phyloP scores from a whole-genome alignment of 106 monocot species.

The Chionographis japonica region DNA sequence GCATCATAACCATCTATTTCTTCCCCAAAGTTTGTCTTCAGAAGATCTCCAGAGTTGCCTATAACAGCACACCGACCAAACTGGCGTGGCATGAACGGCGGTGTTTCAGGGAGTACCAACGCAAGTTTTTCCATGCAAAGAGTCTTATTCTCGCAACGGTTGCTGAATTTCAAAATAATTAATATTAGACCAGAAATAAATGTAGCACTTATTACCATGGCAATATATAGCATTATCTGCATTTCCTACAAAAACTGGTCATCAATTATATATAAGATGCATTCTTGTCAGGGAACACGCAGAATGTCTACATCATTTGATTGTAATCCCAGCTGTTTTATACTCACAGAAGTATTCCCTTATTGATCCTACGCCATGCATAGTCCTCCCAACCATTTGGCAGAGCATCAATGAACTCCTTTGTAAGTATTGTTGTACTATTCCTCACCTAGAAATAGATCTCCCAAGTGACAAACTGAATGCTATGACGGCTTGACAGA shows the following conservation, averaged over 20 bases:
- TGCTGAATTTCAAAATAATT: constrained; percentile 26
- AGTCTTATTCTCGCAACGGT: constrained; percentile 76
- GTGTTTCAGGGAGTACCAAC: constrained; percentile 77
- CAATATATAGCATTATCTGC: too few species aligned
- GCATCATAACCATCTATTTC: constrained; percentile 97
- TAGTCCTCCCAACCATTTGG: constrained; percentile 98
- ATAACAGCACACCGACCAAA: constrained; percentile 93
- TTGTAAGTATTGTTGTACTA: constrained; percentile 89
- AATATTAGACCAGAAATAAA: neutral
- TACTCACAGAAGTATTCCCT: constrained; percentile 85
- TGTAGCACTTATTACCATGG: neutral
- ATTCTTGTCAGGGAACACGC: too few species aligned
- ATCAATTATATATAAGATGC: too few species aligned
- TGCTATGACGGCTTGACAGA: neutral
- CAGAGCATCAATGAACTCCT: constrained; percentile 91
- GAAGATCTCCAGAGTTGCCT: constrained; percentile 99
- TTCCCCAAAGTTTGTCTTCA: constrained; percentile 91
- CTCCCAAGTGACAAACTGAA: neutral
- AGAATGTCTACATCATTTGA: neutral
- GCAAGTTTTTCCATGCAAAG: constrained; percentile 90
- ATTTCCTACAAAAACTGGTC: too few species aligned
- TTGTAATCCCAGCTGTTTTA: neutral
- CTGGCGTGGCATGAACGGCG: constrained; percentile 72
- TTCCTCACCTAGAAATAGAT: constrained; percentile 72
- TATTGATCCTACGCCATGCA: constrained; percentile 97